Percentiles rank a stretch among this genome's conserved stretches.
Evolutionary conservation across 768 basidiomycete species (phyloP).

Genomic region (Multifurca ochricompacta): DNA sequence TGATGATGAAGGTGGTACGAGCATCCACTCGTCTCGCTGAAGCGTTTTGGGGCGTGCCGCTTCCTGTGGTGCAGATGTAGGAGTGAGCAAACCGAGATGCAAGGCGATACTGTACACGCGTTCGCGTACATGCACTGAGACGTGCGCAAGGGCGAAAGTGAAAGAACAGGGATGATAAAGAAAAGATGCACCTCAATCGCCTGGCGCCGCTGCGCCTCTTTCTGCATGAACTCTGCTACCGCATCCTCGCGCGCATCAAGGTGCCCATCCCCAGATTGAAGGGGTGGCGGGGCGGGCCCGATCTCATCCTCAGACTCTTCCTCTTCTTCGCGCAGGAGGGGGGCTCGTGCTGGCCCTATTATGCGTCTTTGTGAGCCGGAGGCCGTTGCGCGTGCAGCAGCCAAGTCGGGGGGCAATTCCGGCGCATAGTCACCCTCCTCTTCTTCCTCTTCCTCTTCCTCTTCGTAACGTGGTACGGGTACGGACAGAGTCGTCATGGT

Average conservation of each 20-base stretch:
- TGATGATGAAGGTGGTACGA: conserved; percentile 80
- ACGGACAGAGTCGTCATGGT: conserved; percentile 16
- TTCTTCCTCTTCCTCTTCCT: conserved; percentile 38
- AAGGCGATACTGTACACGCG: not conserved
- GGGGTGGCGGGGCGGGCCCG: conserved; percentile 66
- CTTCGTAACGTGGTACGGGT: conserved; percentile 6
- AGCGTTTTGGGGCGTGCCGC: conserved; percentile 68
- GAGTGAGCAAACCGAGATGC: not conserved
- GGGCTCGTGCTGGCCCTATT: conserved; percentile 49
- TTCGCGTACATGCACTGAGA: not conserved
- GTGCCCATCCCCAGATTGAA: not conserved
- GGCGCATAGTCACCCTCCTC: conserved; percentile 69
- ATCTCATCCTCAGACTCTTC: conserved; percentile 64
- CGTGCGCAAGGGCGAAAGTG: not conserved
- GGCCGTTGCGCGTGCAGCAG: conserved; percentile 34
- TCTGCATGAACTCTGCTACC: conserved; percentile 75
- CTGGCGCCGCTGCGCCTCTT: conserved; percentile 70
- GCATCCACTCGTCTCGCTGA: conserved; percentile 96
- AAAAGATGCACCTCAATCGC: conserved; percentile 47
- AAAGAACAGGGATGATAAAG: not conserved
- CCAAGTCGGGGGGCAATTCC: conserved; percentile 64
- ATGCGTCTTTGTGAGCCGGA: conserved; percentile 27
- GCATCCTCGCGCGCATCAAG: conserved; percentile 42
- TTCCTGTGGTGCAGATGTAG: conserved; percentile 39
- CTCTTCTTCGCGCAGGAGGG: conserved; percentile 25